Conservation (phyloP, 306 rosid species). For the Lupinus albus region DNA sequence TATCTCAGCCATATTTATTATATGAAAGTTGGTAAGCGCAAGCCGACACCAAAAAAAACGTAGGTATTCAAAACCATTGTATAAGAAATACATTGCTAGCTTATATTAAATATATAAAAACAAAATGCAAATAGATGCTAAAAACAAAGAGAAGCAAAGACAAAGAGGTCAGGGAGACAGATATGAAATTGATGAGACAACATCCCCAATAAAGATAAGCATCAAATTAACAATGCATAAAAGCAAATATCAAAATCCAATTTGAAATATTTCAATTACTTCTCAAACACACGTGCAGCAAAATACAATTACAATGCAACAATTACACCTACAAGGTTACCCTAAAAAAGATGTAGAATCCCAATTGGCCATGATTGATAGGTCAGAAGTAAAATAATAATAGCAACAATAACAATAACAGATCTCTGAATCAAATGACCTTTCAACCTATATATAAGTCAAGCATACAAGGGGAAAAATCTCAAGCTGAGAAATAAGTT, state of each 20-base stretch:
- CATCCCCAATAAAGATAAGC: neutral
- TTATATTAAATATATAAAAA: neutral
- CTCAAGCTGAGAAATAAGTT: slow-evolving; percentile 8
- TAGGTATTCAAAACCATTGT: slow-evolving; percentile 6
- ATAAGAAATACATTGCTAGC: slow-evolving; percentile 22
- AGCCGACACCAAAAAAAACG: slow-evolving; percentile 30
- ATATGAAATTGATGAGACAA: slow-evolving; percentile 22
- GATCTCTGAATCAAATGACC: slow-evolving; percentile 32
- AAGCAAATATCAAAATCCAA: slow-evolving; percentile 24
- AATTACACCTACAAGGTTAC: neutral
- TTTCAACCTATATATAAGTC: slow-evolving; percentile 5
- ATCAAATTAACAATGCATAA: slow-evolving; percentile 14
- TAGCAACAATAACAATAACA: slow-evolving; percentile 12
- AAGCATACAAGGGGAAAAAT: slow-evolving; percentile 9
- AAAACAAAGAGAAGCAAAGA: neutral
- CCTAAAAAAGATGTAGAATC: neutral
- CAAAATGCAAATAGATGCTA: slow-evolving; percentile 4
- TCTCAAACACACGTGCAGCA: neutral
- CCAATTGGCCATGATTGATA: slow-evolving; percentile 5
- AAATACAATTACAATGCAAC: neutral
- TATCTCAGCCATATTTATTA: slow-evolving; percentile 10
- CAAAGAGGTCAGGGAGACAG: neutral
- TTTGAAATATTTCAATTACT: neutral
- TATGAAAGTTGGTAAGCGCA: slow-evolving; percentile 30
- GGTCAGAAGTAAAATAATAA: neutral